phyloP scores from a whole-genome alignment of 192 early-diverging fungal species.

The Coemansia sp. region DNA sequence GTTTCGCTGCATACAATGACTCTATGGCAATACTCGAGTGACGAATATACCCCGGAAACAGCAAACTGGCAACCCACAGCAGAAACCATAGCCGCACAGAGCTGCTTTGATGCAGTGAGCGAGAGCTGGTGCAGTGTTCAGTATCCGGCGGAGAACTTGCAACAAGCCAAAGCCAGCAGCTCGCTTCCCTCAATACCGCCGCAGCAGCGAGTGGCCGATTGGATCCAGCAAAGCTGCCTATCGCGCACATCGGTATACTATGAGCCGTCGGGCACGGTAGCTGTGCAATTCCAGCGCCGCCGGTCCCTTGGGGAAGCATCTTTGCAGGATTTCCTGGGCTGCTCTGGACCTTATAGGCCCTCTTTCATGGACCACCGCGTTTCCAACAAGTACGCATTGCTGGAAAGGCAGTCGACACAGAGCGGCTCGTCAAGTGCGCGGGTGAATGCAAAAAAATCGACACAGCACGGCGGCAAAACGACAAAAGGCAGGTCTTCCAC shows the following conservation, averaged over 20 bases:
- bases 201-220: no score
- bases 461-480: no score
- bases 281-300: no score
- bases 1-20: no score
- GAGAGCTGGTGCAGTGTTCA: conserved; percentile 33
- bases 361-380: conserved; percentile 34
- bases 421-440: no score
- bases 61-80: neutral
- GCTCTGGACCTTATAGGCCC: conserved; percentile 20
- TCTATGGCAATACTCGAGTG: neutral
- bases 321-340: conserved; percentile 29
- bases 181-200: no score
- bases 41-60: neutral
- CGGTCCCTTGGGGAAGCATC: conserved; percentile 14
- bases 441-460: no score
- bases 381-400: no score
- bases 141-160: neutral
- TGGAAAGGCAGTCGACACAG: no score
- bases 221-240: no score
- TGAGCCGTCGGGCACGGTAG: neutral
- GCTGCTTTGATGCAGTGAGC: neutral
- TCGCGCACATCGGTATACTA: no score
- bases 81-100: neutral
- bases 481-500: conserved; percentile 1
- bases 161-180: conserved; percentile 5